Base-by-base conservation (phyloP, 164 flowering plant species). In the Macadamia integrifolia region DNA sequence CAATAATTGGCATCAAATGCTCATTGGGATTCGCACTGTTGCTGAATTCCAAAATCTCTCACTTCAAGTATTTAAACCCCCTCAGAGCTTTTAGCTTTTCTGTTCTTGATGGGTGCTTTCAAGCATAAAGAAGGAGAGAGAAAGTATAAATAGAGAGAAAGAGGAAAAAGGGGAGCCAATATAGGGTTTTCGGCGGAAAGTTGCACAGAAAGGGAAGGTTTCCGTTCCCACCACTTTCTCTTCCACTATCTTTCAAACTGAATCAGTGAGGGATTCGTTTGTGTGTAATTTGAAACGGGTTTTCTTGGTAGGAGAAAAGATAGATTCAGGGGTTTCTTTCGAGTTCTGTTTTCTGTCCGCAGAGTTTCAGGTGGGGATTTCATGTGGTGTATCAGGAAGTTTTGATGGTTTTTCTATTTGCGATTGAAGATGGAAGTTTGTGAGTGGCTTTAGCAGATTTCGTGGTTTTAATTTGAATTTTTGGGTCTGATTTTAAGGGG, bases 1-100 rank as follows among this genome's bases (percentile, higher is more conserved):
- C 83, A 82, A 85, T 82, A 80, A 87, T 80, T 82, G 85, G 91
- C 83, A 85, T 85, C 87, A 79, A 80, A 84, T 85, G 84, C 86
- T 77, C 80, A 72, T 84, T 30, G 87, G 86, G 88, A 87, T 84
- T 85, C 86, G 79, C 83, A 84, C 88, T 75, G 70, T 82, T 81
- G 78, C 78, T 78, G 83, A 78, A 83, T 84, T 83, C 85, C 86
- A 80, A 81, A 82, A 80, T 81, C 32, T 69, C 23, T 59, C 59
- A 9, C 23, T 23, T 23, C 60, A 13, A 35, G 64, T 62, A 58
- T 66, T 62, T 58, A 62, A 62, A 17, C 28, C 63, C 62, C 14
- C 52, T 6, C 18, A 46, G 30, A 28, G 17, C 60, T 15, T 65
- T 65, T 13, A 1, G 49, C 32, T 29, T 50, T 68, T 58, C 44